phyloP scores from a whole-genome alignment of 768 basidiomycete genomes.

The Clitopilus passeckerianus region DNA sequence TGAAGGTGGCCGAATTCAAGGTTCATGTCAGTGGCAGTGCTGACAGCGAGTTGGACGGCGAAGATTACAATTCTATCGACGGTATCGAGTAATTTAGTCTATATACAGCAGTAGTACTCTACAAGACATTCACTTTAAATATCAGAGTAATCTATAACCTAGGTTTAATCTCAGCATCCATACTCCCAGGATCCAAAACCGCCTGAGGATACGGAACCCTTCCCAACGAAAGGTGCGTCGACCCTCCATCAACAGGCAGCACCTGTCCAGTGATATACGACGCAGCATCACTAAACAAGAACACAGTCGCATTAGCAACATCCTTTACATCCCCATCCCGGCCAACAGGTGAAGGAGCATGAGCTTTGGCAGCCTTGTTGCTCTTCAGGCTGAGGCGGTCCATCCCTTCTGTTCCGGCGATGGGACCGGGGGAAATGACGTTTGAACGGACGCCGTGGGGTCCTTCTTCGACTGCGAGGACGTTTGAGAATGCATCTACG shows the following conservation, averaged over 20 bases:
- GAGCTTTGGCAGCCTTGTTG: constrained; percentile 4
- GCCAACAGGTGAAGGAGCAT: constrained; percentile 28
- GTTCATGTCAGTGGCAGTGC: neutral
- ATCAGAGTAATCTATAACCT: constrained; percentile 25
- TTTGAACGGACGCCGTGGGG: constrained; percentile 92
- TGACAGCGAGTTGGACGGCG: neutral
- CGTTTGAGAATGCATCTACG: constrained; percentile 83
- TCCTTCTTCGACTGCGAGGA: constrained; percentile 90
- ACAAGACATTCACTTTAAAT: neutral
- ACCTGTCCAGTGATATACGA: constrained; percentile 73
- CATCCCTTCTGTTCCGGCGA: constrained; percentile 72
- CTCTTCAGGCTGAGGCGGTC: constrained; percentile 44
- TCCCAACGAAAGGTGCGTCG: constrained; percentile 43
- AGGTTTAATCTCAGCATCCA: constrained; percentile 48
- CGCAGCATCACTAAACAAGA: constrained; percentile 80
- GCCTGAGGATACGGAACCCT: constrained; percentile 58
- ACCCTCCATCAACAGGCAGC: constrained; percentile 66
- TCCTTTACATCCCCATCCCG: constrained; percentile 58
- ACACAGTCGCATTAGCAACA: constrained; percentile 66
- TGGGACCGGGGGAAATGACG: constrained; percentile 80
- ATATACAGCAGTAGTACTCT: too few relatives aligned
- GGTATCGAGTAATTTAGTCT: too few relatives aligned
- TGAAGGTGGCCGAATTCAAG: neutral
- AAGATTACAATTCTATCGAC: too few relatives aligned
- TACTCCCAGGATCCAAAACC: constrained; percentile 54